phyloP scores from a whole-genome alignment of 2,329 filamentous ascomycete species.

The Ceratocystis destructans region DNA sequence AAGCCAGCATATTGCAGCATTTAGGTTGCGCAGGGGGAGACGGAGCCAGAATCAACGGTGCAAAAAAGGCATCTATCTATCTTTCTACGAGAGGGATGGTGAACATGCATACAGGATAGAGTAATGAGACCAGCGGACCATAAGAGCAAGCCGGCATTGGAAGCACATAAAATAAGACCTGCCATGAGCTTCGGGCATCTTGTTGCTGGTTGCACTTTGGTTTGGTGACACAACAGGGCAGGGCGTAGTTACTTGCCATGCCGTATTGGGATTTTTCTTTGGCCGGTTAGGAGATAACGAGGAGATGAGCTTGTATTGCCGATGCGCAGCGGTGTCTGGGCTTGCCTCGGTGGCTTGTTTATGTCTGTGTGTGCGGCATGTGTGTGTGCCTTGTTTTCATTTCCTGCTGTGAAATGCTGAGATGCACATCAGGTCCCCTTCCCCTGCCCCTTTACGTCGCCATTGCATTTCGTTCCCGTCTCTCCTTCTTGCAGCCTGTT shows the following conservation, averaged over 20 bases:
- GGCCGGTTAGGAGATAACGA: no score
- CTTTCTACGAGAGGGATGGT: no score
- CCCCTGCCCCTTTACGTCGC: not conserved
- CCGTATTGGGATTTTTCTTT: no score
- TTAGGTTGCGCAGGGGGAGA: no score
- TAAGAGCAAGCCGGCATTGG: no score
- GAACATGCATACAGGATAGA: no score
- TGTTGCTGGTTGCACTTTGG: not conserved
- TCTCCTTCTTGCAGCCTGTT: not conserved
- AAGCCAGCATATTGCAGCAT: no score
- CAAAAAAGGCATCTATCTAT: no score
- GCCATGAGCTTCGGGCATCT: no score
- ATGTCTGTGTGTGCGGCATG: not conserved
- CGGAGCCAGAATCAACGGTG: no score
- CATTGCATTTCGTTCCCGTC: not conserved
- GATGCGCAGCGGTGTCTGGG: not conserved
- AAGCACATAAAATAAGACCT: no score
- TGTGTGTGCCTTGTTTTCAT: not conserved
- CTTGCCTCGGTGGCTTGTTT: not conserved
- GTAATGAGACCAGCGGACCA: no score
- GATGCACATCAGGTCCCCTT: not conserved
- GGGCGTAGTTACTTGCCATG: not conserved
- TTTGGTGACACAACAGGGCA: not conserved
- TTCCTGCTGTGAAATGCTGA: not conserved
- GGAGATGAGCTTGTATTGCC: not conserved